A percentile compares a stretch with the other conserved stretches of the same genome.
phyloP scores from a whole-genome alignment of 352 stramenopile genomes.

The Pythium periplocum region DNA sequence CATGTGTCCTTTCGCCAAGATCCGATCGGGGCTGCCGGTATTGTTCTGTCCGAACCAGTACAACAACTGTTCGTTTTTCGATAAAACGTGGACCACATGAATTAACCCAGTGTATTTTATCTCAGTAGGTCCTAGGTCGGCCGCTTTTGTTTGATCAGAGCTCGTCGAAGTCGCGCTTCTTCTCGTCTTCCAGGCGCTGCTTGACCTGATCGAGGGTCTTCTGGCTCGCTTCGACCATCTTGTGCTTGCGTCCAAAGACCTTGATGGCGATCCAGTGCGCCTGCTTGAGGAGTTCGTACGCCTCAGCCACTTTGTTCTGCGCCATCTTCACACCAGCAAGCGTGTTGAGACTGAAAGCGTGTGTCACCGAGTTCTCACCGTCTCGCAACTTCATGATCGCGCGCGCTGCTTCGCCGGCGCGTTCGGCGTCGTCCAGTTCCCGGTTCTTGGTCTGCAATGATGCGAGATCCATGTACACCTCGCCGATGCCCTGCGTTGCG shows the following conservation, averaged over 20 bases:
- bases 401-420: conserved; percentile 33
- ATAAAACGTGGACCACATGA: too few relatives aligned
- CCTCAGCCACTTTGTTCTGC: conserved; percentile 44
- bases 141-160: neutral
- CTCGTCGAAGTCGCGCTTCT: conserved; percentile 7
- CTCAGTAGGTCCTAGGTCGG: too few relatives aligned
- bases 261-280: conserved; percentile 66
- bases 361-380: conserved; percentile 53
- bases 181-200: conserved; percentile 38
- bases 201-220: conserved; percentile 65
- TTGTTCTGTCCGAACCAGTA: too few relatives aligned
- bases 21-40: too few relatives aligned
- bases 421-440: conserved; percentile 26
- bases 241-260: conserved; percentile 53
- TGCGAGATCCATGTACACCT: conserved; percentile 79
- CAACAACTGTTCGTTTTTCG: too few relatives aligned
- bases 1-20: too few relatives aligned
- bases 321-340: conserved; percentile 73
- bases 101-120: too few relatives aligned
- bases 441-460: conserved; percentile 14
- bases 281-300: conserved; percentile 54
- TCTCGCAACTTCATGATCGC: conserved; percentile 60
- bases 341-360: conserved; percentile 81
- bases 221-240: conserved; percentile 54
- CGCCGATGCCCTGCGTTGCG: conserved; percentile 58